These are phyloP conservation scores for Astrocystis sublimbata DNA, from an alignment of 495 filamentous ascomycete species.

Conservation along the genomic window DNA sequence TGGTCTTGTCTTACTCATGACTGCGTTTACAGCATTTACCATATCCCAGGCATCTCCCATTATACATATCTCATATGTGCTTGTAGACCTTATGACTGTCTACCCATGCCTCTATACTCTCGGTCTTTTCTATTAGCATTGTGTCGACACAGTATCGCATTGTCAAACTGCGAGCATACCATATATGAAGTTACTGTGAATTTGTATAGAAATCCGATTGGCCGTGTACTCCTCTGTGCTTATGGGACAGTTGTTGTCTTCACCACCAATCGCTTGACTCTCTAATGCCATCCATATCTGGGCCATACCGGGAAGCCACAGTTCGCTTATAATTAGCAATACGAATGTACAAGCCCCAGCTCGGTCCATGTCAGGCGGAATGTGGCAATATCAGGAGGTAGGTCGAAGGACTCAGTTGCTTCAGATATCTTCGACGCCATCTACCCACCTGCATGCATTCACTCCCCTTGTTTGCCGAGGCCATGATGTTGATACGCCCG, in stretches of 20 bases:
- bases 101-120: neutral
- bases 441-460: slow-evolving; percentile 51
- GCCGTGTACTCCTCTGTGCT: slow-evolving; percentile 42
- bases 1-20: slow-evolving; percentile 44
- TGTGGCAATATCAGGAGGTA: no score
- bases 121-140: neutral
- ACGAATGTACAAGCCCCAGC: no score
- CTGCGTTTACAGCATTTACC: slow-evolving; percentile 47
- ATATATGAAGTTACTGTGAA: slow-evolving; percentile 49
- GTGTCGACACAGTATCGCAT: slow-evolving; percentile 35
- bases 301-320: no score
- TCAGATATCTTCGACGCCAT: no score
- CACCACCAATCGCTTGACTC: slow-evolving; percentile 52
- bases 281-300: no score
- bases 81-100: neutral
- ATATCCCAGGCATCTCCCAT: slow-evolving; percentile 47
- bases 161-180: slow-evolving; percentile 32
- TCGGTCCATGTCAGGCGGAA: no score
- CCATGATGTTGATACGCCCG: slow-evolving; percentile 56
- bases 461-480: slow-evolving; percentile 56
- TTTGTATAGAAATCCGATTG: slow-evolving; percentile 56
- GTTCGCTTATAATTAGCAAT: no score
- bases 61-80: slow-evolving; percentile 12
- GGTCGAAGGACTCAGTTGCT: no score
- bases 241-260: slow-evolving; percentile 53